Conservation (phyloP, 1,139 yeast species). For the Candida glucosophila region DNA sequence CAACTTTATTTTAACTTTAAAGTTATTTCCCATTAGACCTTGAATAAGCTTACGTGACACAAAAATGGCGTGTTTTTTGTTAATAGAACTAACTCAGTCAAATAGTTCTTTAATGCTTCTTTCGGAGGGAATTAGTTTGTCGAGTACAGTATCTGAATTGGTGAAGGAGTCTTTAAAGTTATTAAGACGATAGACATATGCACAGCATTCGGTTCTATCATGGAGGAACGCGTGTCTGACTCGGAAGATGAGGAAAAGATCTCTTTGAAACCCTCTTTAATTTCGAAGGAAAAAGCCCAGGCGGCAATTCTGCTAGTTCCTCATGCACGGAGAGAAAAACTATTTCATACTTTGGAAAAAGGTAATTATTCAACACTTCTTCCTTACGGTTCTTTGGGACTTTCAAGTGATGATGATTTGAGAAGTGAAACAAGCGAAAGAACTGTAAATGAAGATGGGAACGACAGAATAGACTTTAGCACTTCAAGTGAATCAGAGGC, state of each 20-base stretch:
- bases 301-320: constrained; percentile 1
- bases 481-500: no score
- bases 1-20: not conserved
- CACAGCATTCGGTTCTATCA: constrained; percentile 1
- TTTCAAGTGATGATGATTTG: no score
- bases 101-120: no score
- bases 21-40: not conserved
- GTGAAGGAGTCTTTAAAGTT: not conserved
- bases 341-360: constrained; percentile 2
- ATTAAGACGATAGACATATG: not conserved
- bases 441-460: no score
- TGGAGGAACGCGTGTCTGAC: constrained; percentile 11
- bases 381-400: no score
- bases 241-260: constrained; percentile 9
- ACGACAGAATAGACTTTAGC: no score
- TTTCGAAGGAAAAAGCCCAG: constrained; percentile 3
- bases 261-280: constrained; percentile 4
- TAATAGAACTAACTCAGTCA: no score
- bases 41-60: no score
- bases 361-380: constrained; percentile 4
- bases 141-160: no score
- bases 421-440: no score
- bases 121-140: no score
- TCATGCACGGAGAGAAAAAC: constrained; percentile 1
- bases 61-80: no score